Evolutionary conservation across 108 stramenopile species (phyloP), one percentile per base, ranked within the genome.

Genomic region (Pseudonitzschia multiseries): DNA sequence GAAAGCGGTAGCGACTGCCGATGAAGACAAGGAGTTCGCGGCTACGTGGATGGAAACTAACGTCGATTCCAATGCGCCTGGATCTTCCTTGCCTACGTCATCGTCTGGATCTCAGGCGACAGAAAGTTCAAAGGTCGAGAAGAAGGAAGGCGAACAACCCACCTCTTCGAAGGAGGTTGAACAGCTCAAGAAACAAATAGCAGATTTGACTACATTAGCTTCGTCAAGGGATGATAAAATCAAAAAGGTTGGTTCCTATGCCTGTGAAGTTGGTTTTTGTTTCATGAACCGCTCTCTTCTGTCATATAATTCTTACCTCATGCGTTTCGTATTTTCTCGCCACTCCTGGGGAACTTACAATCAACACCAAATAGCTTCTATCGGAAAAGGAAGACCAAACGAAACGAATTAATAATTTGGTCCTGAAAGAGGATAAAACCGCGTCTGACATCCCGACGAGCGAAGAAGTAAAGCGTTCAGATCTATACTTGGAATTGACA

Each of bases 201-300:
- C 75, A 56, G 90, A 94, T 71, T 59, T 87, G 40, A 80, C 84
- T 59, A 79, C 81, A 46, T 57, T 89, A 28, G 76, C 89, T 18
- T 73, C 73, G 21, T 63, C 84, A 0, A 77, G 90, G 66, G 86
- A 91, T 33, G 86, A 84, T 64, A 77, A 82, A 74, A 90, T 94
- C 60, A 81, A 85, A 54, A 84, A 87, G 80, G 93, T 91, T 73
- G 77, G 89, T 75, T 53, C 42, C 50, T 0, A 46, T n/a, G 52
- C 0, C 27, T 48, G 9, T n/a, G n/a, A n/a, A n/a, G n/a, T n/a
- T 42, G 32, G 42, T 32, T 64, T 4, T 54, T 60, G 14, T 70
- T 14, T 31, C 32, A 40, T 9, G 40, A 63, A 53, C 57, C 56
- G 33, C 0, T 12, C 21, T 48, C 26, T 66, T 51, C 40, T 42